Percentiles rank a stretch among this genome's conserved stretches.
phyloP scores from a whole-genome alignment of 2,329 filamentous ascomycete genomes.

The Nothophaeocryptopus gaeumannii region DNA sequence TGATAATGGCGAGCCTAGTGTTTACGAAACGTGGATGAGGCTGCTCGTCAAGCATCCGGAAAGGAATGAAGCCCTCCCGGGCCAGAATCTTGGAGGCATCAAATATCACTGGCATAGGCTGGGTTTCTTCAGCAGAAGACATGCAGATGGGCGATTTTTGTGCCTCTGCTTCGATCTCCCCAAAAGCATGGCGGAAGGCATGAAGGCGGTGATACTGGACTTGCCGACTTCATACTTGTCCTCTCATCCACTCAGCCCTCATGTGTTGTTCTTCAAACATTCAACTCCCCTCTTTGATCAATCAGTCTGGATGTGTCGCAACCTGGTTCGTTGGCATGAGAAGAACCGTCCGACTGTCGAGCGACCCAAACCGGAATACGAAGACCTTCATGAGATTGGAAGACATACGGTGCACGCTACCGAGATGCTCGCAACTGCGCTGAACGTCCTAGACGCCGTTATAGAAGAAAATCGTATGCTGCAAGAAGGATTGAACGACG shows the following conservation, averaged over 20 bases:
- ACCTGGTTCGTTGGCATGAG: slow-evolving; percentile 5
- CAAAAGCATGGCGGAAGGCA: neutral
- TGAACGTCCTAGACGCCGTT: neutral
- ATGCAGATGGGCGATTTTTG: neutral
- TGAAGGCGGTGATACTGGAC: neutral
- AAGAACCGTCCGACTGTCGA: neutral
- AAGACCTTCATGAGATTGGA: slow-evolving; percentile 6
- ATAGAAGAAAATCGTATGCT: neutral
- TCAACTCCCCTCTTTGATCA: neutral
- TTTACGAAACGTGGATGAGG: slow-evolving; percentile 4
- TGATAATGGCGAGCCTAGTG: neutral
- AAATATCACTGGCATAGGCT: slow-evolving; percentile 6
- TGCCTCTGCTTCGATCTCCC: slow-evolving; percentile 4
- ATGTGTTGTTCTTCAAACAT: neutral
- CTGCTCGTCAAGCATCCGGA: slow-evolving; percentile 1
- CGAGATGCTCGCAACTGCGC: slow-evolving; percentile 5
- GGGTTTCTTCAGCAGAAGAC: slow-evolving; percentile 1
- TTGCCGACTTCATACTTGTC: neutral
- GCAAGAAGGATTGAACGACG: no score
- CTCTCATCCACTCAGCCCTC: neutral
- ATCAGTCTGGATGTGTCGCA: slow-evolving; percentile 4
- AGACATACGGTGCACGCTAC: slow-evolving; percentile 3
- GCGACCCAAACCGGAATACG: neutral
- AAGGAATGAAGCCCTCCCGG: neutral
- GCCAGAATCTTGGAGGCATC: neutral